Evolutionary conservation across 2,329 filamentous ascomycete species (phyloP).

Genomic region (Colletotrichum agaves): DNA sequence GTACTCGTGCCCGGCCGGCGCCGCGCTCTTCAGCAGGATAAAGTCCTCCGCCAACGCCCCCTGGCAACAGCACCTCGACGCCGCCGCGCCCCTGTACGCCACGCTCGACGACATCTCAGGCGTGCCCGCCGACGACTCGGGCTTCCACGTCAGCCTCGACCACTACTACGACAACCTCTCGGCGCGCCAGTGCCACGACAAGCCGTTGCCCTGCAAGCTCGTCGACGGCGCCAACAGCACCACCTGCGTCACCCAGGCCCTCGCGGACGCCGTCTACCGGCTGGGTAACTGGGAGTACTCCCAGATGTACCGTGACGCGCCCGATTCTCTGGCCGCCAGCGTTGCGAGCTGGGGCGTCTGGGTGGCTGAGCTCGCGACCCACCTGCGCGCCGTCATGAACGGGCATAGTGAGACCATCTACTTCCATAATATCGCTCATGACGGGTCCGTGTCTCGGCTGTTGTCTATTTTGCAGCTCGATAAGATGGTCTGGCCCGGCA

Average conservation of each 20-base stretch:
- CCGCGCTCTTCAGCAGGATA: conserved; percentile 54
- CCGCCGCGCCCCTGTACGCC: conserved; percentile 64
- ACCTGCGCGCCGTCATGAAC: conserved; percentile 66
- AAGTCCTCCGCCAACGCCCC: conserved; percentile 53
- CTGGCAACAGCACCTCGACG: conserved; percentile 74
- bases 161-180: conserved; percentile 90
- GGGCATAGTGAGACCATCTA: conserved; percentile 60
- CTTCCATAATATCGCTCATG: conserved; percentile 83
- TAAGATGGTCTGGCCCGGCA: conserved; percentile 85
- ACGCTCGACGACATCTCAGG: conserved; percentile 76
- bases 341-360: conserved; percentile 75
- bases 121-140: conserved; percentile 63
- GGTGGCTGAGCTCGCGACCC: conserved; percentile 75
- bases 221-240: conserved; percentile 56
- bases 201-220: conserved; percentile 75
- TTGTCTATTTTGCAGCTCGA: conserved; percentile 78
- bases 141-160: conserved; percentile 79
- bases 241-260: conserved; percentile 69
- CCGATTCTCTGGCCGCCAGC: conserved; percentile 70
- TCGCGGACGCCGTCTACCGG: conserved; percentile 78
- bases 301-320: conserved; percentile 77
- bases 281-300: conserved; percentile 85
- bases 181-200: conserved; percentile 79
- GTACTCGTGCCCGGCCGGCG: conserved; percentile 71
- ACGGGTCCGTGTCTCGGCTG: conserved; percentile 76